Evolutionary conservation across 2,329 filamentous ascomycete species (phyloP).

Genomic region (Neofusicoccum cordaticola): DNA sequence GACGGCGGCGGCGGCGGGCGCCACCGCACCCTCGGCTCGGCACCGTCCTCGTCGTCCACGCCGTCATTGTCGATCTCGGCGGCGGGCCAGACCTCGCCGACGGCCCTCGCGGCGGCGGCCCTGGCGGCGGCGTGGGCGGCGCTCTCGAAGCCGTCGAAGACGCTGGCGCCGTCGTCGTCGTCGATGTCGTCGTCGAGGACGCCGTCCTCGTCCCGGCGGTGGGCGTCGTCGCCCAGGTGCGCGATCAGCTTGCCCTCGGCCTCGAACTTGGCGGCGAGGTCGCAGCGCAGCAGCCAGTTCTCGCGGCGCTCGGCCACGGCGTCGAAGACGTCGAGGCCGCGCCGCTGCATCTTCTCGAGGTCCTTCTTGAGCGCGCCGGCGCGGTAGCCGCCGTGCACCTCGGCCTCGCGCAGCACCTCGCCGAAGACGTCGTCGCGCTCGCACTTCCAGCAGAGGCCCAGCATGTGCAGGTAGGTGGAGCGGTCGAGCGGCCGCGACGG

Average conservation of each 20-base stretch:
- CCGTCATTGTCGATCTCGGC: not conserved
- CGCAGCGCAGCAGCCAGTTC: not conserved
- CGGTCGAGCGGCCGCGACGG: not conserved
- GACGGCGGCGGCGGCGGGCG: not conserved
- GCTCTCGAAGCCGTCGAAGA: not conserved
- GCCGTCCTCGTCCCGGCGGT: not conserved
- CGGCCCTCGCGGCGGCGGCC: not conserved
- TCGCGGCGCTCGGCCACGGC: not conserved
- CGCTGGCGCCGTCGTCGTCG: not conserved
- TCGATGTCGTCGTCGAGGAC: not conserved
- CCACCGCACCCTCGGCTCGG: not conserved
- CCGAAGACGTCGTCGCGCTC: not conserved
- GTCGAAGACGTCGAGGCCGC: not conserved
- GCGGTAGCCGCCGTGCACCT: not conserved
- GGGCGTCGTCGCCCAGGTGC: no score
- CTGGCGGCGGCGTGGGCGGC: not conserved
- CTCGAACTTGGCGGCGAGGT: not conserved
- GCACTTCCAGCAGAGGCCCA: conserved; percentile 13
- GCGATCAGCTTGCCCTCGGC: not conserved
- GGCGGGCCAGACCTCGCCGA: not conserved
- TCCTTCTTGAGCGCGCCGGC: not conserved
- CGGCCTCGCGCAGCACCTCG: not conserved
- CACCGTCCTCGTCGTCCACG: not conserved
- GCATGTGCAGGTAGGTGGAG: conserved; percentile 9
- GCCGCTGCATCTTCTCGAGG: not conserved